These are phyloP conservation scores for Pythium vanterpoolii DNA, from an alignment of 352 stramenopile species.

Conservation along the genomic window DNA sequence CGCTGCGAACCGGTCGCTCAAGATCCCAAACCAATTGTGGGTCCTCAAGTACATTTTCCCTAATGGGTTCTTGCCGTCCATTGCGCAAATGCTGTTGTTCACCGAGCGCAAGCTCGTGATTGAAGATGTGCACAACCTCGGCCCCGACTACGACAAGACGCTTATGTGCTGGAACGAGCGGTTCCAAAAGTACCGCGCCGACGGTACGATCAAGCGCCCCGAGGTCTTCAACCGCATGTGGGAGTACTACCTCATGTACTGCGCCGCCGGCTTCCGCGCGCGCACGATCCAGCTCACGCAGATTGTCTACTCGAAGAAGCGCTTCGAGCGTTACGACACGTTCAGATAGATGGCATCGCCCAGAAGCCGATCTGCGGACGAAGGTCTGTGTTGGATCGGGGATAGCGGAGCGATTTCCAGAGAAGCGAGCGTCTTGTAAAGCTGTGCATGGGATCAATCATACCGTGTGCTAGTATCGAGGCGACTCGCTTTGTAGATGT, in stretches of 20 bases:
- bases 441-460: too few species aligned
- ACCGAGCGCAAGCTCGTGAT: conserved; percentile 78
- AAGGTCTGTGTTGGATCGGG: not conserved
- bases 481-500: conserved; percentile 4
- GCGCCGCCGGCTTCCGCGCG: conserved; percentile 85
- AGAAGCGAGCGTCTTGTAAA: not conserved
- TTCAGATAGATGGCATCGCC: conserved; percentile 64
- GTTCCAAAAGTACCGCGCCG: conserved; percentile 80
- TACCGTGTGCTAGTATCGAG: too few species aligned
- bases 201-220: conserved; percentile 68
- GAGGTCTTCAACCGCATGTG: conserved; percentile 88
- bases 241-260: conserved; percentile 90
- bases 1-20: conserved; percentile 77
- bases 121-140: conserved; percentile 85
- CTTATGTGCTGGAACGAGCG: conserved; percentile 86
- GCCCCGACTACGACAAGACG: conserved; percentile 89
- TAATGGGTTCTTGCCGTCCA: conserved; percentile 82
- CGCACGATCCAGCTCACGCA: conserved; percentile 83
- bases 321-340: conserved; percentile 71
- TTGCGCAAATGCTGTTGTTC: conserved; percentile 71
- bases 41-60: conserved; percentile 92
- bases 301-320: conserved; percentile 87
- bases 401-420: not conserved
- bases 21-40: conserved; percentile 82
- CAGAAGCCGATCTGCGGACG: too few species aligned